Evolutionary conservation across 2,329 filamentous ascomycete genomes (phyloP).

Genomic region (Scedosporium aurantiacum): DNA sequence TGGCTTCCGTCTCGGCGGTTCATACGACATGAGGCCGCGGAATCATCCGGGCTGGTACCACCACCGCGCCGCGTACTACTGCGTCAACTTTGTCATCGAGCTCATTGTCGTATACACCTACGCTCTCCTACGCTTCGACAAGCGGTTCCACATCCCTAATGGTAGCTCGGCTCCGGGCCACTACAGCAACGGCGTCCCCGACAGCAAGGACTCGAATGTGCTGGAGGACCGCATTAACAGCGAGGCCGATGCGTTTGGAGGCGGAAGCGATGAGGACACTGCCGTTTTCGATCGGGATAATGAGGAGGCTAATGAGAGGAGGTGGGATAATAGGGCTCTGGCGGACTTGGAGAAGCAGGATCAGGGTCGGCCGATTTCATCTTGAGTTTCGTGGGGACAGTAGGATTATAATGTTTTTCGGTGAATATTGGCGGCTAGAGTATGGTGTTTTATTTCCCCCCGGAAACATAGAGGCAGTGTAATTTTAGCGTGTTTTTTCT

Average conservation of each 20-base stretch:
- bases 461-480: background rate
- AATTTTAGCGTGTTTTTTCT: background rate
- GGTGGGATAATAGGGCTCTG: background rate
- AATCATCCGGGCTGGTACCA: conserved; percentile 58
- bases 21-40: conserved; percentile 38
- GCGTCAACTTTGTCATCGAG: conserved; percentile 69
- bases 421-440: background rate
- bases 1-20: conserved; percentile 52
- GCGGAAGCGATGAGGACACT: background rate
- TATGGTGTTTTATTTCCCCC: background rate
- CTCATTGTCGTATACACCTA: conserved; percentile 58
- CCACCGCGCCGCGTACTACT: conserved; percentile 62
- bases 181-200: background rate
- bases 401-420: background rate
- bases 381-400: background rate
- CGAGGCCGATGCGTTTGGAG: conserved; percentile 1
- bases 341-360: conserved; percentile 4
- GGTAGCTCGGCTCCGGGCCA: conserved; percentile 47
- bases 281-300: background rate
- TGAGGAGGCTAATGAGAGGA: background rate
- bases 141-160: conserved; percentile 64
- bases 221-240: conserved; percentile 1
- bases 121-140: conserved; percentile 58
- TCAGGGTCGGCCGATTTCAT: background rate
- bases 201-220: background rate